Conservation (phyloP, 805 yeast genomes). For the Yarrowia bubula region DNA sequence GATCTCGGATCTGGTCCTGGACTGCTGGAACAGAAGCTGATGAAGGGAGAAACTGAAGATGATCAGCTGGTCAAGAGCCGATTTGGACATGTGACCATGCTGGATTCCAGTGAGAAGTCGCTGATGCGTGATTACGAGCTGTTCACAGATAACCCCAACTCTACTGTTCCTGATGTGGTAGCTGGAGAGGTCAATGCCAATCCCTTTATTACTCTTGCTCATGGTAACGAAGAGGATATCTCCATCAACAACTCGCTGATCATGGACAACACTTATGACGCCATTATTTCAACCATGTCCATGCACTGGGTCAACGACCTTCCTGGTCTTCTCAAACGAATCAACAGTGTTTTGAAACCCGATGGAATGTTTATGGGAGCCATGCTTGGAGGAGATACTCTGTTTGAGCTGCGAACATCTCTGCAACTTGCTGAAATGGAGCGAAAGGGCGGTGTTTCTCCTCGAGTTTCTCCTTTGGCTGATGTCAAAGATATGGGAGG, state of each 20-base stretch:
- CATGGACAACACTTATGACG: constrained; percentile 57
- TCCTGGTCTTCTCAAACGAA: constrained; percentile 58
- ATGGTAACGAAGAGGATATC: constrained; percentile 63
- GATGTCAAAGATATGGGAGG: constrained; percentile 74
- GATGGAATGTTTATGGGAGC: constrained; percentile 82
- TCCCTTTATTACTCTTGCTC: constrained; percentile 43
- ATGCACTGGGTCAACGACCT: constrained; percentile 85
- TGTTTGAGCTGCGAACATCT: constrained; percentile 77
- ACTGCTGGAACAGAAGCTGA: constrained; percentile 48
- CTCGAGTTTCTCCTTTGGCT: constrained; percentile 77
- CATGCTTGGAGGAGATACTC: constrained; percentile 78
- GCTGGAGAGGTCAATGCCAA: constrained; percentile 36
- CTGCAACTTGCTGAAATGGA: constrained; percentile 82
- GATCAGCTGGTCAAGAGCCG: constrained; percentile 52
- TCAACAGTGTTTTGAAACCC: constrained; percentile 62
- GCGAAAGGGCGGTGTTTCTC: constrained; percentile 73
- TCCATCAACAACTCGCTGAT: constrained; percentile 30
- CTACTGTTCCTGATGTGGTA: background rate
- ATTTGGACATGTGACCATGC: constrained; percentile 57
- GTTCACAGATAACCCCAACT: background rate
- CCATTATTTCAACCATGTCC: constrained; percentile 68
- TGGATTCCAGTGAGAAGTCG: constrained; percentile 58
- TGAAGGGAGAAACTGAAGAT: constrained; percentile 49
- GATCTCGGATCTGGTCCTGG: constrained; percentile 79
- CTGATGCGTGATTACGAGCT: constrained; percentile 49